Percentiles rank a stretch among this genome's conserved stretches.
Conservation (phyloP, 129 eudicot genomes). For the Flaveria trinervia region DNA sequence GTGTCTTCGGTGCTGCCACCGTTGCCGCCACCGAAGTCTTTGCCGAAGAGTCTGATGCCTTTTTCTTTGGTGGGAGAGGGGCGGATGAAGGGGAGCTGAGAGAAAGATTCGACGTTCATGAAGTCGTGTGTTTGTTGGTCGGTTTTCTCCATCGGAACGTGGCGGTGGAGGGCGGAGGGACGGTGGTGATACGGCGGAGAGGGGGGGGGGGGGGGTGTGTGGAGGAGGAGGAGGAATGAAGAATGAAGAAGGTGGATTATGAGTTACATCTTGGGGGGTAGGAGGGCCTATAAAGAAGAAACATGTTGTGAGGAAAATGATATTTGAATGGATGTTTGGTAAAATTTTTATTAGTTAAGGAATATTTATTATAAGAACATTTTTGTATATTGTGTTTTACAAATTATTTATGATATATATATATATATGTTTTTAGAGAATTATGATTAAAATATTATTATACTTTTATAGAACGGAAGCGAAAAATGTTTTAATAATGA, state of each 20-base stretch:
- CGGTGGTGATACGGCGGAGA: background rate
- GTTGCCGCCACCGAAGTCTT: conserved; percentile 57
- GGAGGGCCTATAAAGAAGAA: conserved; percentile 40
- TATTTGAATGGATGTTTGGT: conserved; percentile 12
- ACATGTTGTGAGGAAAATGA: conserved; percentile 10
- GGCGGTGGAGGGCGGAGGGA: background rate
- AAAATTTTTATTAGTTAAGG: background rate
- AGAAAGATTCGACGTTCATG: conserved; percentile 97
- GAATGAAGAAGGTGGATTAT: conserved; percentile 20
- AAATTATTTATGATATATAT: too few relatives aligned
- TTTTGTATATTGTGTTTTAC: background rate
- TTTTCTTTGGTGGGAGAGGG: conserved; percentile 60
- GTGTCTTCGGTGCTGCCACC: background rate
- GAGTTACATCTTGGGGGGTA: conserved; percentile 27
- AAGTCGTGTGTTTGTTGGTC: conserved; percentile 76
- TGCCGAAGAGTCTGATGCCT: conserved; percentile 81
- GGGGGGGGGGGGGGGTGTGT: background rate
- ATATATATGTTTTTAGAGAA: too few relatives aligned
- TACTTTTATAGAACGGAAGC: too few relatives aligned
- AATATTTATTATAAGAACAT: background rate
- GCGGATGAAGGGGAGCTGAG: conserved; percentile 93
- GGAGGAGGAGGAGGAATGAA: background rate
- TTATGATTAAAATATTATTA: too few relatives aligned
- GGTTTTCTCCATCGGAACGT: conserved; percentile 54
- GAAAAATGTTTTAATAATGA: too few relatives aligned